These are phyloP conservation scores for Aspergillus carlsbadensis DNA, from an alignment of 495 filamentous ascomycete species.

Conservation along the genomic window DNA sequence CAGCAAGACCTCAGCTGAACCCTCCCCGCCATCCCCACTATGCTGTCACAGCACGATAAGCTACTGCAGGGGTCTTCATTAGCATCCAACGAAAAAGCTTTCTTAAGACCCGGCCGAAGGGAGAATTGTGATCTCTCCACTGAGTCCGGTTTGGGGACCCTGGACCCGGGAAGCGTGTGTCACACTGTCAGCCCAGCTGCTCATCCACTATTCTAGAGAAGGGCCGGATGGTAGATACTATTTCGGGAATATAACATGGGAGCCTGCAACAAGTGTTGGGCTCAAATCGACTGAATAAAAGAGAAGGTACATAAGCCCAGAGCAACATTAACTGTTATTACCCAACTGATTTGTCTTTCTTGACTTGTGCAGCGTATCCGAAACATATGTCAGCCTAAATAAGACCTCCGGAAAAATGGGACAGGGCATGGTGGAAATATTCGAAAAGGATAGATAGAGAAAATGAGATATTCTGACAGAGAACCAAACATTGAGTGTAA, in stretches of 20 bases:
- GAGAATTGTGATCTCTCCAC: neutral
- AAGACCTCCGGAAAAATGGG: neutral
- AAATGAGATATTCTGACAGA: constrained; percentile 12
- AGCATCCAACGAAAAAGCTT: neutral
- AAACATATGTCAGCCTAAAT: constrained; percentile 4
- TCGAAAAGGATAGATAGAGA: neutral
- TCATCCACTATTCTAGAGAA: too few relatives aligned
- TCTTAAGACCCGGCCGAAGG: too few relatives aligned
- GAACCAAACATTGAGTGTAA: constrained; percentile 25
- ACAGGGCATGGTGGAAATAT: constrained; percentile 1
- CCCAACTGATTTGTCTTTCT: too few relatives aligned
- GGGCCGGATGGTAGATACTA: neutral
- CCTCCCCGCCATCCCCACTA: neutral
- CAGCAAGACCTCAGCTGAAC: constrained; percentile 21
- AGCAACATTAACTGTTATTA: too few relatives aligned
- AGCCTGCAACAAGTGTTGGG: too few relatives aligned
- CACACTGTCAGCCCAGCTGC: too few relatives aligned
- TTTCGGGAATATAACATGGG: too few relatives aligned
- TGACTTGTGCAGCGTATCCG: constrained; percentile 10
- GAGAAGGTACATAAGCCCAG: too few relatives aligned
- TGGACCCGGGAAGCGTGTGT: neutral
- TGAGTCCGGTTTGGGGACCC: neutral
- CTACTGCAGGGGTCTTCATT: constrained; percentile 19
- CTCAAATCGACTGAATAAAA: too few relatives aligned
- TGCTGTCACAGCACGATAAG: constrained; percentile 7